Evolutionary conservation across 2,329 filamentous ascomycete species (phyloP), one percentile per base, ranked within the genome.

Genomic region (Fusarium sambucinum): DNA sequence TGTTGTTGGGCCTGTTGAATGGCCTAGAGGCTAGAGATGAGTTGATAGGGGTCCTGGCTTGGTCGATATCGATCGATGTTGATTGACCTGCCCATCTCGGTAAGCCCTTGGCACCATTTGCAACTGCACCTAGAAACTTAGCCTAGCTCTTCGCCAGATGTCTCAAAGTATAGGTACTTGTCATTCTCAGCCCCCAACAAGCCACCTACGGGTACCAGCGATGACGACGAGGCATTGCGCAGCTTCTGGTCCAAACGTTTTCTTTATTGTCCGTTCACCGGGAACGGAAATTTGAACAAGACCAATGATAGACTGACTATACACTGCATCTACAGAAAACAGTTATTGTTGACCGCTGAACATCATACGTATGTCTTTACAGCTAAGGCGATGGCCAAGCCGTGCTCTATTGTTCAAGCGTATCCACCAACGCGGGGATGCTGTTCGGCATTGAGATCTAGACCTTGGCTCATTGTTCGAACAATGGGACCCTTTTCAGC

Each of bases 171-270:
- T 6, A 44, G 52, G 48, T 69, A 69, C 66, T 59, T 64, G 13
- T 27, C 25, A 5, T 14, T 48, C 48, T 55, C 46, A 46, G 58
- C 59, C 64, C 59, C 59, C 50, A 33, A 46, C 50, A 68, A 64
- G 65, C 66, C 63, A 69, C 62, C 55, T 54, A 55, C 57, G 40
- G 57, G 53, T 46, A 35, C 55, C 33, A 44, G 54, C 25, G 63
- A 70, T 68, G 66, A 70, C 62, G 66, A 69, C 68, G 30, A 64
- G 63, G 67, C 66, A 56, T 59, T 63, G 61, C 52, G 56, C 54
- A 64, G 52, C 21, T 53, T 46, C 29, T 51, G 55, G 53, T 11
- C 45, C 40, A 47, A 64, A 41, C 53, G 29, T 29, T 38, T 14
- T 47, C 8, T 50, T 16, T 42, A 23, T 40, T 47, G 51, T 37